These are phyloP conservation scores for Neonectria neomacrospora DNA, from an alignment of 2,329 filamentous ascomycete genomes.

Conservation along the genomic window DNA sequence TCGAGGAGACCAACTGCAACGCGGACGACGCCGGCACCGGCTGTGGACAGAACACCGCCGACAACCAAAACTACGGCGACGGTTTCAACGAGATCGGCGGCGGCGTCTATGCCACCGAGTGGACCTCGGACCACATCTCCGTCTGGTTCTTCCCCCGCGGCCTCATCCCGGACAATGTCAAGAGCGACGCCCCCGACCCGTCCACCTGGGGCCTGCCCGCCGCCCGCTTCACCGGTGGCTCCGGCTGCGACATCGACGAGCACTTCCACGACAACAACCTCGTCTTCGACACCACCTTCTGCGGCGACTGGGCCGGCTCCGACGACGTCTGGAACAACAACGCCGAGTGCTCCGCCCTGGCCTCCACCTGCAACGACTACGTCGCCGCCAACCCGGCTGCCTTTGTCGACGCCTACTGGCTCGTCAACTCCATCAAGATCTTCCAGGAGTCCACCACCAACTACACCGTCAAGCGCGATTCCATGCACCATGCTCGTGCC, in stretches of 20 bases:
- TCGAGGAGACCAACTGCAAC: conserved; percentile 67
- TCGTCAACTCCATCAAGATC: conserved; percentile 76
- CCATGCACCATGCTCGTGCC: conserved; percentile 22
- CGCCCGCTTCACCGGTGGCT: conserved; percentile 73
- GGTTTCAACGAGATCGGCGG: conserved; percentile 77
- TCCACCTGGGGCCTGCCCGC: conserved; percentile 74
- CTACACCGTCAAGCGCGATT: conserved; percentile 19
- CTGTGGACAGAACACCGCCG: conserved; percentile 65
- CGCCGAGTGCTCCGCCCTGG: conserved; percentile 68
- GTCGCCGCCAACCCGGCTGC: conserved; percentile 76
- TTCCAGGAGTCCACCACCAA: conserved; percentile 52
- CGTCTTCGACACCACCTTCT: conserved; percentile 86
- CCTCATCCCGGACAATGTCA: conserved; percentile 72
- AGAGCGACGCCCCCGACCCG: conserved; percentile 70
- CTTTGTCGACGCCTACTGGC: conserved; percentile 81
- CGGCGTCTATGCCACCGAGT: conserved; percentile 80
- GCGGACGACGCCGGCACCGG: conserved; percentile 64
- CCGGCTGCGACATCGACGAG: conserved; percentile 75
- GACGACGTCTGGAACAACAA: conserved; percentile 67
- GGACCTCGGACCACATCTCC: conserved; percentile 76
- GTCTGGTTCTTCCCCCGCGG: conserved; percentile 84
- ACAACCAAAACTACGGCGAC: conserved; percentile 69
- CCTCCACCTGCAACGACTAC: conserved; percentile 75
- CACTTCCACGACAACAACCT: conserved; percentile 80
- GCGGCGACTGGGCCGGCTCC: conserved; percentile 85